These are phyloP conservation scores for Yarrowia divulgata DNA, from an alignment of 805 yeast species.

Conservation along the genomic window DNA sequence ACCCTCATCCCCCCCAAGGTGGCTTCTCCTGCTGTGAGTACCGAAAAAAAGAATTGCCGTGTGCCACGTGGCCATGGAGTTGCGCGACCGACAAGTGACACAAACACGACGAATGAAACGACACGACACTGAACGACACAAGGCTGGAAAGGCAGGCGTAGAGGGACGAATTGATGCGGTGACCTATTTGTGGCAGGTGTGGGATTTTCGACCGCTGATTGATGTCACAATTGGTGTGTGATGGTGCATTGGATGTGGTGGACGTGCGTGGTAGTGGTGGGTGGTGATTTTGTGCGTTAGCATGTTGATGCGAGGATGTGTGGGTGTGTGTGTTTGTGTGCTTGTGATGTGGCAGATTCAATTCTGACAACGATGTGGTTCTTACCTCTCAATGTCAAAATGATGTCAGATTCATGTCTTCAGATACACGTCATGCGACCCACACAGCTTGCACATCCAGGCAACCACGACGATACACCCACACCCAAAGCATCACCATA, in stretches of 20 bases:
- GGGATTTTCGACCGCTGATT: neutral
- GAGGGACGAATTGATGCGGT: constrained; percentile 1
- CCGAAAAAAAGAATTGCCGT: neutral
- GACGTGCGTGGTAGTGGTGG: neutral
- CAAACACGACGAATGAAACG: neutral
- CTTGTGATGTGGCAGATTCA: neutral
- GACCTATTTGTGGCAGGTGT: neutral
- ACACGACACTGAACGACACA: constrained; percentile 20
- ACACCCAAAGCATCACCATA: too few relatives aligned
- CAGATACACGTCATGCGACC: neutral
- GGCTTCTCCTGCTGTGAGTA: constrained; percentile 88
- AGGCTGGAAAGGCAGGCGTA: neutral
- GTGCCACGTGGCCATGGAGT: neutral
- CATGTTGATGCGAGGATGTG: neutral
- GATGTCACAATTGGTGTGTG: constrained; percentile 14
- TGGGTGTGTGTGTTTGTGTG: neutral
- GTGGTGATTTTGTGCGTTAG: neutral
- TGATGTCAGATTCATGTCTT: neutral
- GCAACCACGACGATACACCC: neutral
- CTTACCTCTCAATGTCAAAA: neutral
- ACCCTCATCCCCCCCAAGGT: constrained; percentile 98
- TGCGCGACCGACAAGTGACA: neutral
- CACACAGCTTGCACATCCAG: neutral
- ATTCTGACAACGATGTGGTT: neutral
- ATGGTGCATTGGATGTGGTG: neutral